phyloP scores from a whole-genome alignment of 768 basidiomycete species.

The Lactarius tabidus region DNA sequence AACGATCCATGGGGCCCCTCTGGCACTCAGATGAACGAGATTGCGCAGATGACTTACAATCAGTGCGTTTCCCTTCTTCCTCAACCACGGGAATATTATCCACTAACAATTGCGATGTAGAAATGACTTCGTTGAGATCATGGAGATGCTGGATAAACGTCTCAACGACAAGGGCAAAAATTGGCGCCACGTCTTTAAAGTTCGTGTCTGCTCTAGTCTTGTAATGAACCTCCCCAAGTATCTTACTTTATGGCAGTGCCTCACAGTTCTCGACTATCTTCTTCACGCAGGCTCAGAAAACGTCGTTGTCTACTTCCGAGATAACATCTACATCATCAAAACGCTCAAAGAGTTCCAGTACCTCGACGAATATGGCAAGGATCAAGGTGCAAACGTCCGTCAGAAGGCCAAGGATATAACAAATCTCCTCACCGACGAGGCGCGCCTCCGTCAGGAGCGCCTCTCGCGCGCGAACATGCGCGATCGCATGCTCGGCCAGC shows the following conservation, averaged over 20 bases:
- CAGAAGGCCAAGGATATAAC: slow-evolving; percentile 99
- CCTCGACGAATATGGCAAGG: slow-evolving; percentile 91
- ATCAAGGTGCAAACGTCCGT: slow-evolving; percentile 96
- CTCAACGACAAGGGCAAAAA: slow-evolving; percentile 99
- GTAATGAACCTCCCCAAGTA: not conserved
- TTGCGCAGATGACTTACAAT: slow-evolving; percentile 95
- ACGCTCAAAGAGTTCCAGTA: slow-evolving; percentile 98
- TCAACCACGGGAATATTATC: not conserved
- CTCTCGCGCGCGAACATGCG: slow-evolving; percentile 85
- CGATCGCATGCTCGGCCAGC: slow-evolving; percentile 82
- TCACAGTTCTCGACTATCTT: slow-evolving; percentile 93
- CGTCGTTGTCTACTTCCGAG: slow-evolving; percentile 96
- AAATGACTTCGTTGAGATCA: slow-evolving; percentile 97
- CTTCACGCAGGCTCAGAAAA: slow-evolving; percentile 97
- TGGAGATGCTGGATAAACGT: slow-evolving; percentile 99
- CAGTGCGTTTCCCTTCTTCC: slow-evolving; percentile 55
- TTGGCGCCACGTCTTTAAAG: slow-evolving; percentile 99
- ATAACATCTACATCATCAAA: slow-evolving; percentile 97
- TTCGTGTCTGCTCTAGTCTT: slow-evolving; percentile 31
- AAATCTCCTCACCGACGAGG: slow-evolving; percentile 83
- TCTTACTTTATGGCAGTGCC: slow-evolving; percentile 46
- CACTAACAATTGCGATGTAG: slow-evolving; percentile 35
- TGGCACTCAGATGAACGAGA: slow-evolving; percentile 98
- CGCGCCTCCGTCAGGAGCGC: slow-evolving; percentile 81
- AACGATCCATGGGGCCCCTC: slow-evolving; percentile 99